These are phyloP conservation scores for Physaria fendleri DNA, from an alignment of 345 rosid genomes.

Conservation along the genomic window DNA sequence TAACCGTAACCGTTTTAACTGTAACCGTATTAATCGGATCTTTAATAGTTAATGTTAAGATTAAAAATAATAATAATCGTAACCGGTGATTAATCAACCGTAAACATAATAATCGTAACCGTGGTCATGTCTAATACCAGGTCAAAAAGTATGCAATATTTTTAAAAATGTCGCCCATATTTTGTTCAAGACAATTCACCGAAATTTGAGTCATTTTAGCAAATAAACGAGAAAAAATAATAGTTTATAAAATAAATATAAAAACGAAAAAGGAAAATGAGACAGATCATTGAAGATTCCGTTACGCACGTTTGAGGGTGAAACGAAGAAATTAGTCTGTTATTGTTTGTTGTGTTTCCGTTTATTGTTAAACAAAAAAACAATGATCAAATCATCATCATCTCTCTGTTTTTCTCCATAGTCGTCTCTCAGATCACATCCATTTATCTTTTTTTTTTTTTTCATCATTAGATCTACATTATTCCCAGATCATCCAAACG, in stretches of 20 bases:
- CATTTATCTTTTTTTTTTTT: not conserved
- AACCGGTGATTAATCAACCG: no score
- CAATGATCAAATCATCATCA: not conserved
- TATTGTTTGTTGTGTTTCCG: not conserved
- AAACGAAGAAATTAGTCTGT: constrained; percentile 1
- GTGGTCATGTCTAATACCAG: no score
- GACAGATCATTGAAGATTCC: constrained; percentile 24
- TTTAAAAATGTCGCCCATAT: not conserved
- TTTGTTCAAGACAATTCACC: not conserved
- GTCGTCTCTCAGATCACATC: not conserved
- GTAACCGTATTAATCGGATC: no score
- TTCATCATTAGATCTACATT: not conserved
- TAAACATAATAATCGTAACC: no score
- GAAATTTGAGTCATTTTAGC: not conserved
- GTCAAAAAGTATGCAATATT: no score
- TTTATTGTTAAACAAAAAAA: not conserved
- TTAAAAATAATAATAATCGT: no score
- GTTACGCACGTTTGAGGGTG: constrained; percentile 35
- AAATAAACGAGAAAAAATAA: not conserved
- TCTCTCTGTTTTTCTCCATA: constrained; percentile 7
- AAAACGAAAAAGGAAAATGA: not conserved
- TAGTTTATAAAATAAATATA: not conserved
- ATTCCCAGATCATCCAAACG: not conserved
- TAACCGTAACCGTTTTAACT: no score
- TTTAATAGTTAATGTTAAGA: no score